Conservation (phyloP, 176 grass and related monocot genomes). For the Dactylis glomerata region DNA sequence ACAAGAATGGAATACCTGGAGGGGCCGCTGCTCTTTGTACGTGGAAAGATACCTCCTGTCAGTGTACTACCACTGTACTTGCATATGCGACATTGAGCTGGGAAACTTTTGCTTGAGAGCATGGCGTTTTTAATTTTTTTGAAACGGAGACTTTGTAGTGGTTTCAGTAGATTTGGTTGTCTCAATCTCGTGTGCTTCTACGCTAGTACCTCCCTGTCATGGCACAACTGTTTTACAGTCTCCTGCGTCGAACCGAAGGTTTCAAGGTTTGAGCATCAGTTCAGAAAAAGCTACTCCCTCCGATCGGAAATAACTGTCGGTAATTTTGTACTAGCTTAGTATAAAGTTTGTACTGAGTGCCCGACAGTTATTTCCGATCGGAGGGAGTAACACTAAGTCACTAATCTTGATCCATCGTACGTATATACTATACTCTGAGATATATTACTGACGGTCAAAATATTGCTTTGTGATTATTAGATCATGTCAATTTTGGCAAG, state of each 20-base stretch:
- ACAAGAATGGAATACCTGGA: slow-evolving; percentile 25
- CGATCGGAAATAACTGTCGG: too few relatives aligned
- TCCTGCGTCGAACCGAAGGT: background rate
- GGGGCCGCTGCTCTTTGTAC: background rate
- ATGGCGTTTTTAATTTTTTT: background rate
- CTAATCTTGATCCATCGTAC: too few relatives aligned
- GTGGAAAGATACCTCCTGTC: background rate
- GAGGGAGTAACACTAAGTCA: too few relatives aligned
- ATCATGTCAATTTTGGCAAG: too few relatives aligned
- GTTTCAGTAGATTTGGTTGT: background rate
- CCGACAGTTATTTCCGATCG: too few relatives aligned
- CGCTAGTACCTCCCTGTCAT: background rate
- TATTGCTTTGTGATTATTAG: too few relatives aligned
- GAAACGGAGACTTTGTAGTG: background rate
- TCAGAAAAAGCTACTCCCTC: too few relatives aligned
- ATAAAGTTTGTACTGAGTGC: too few relatives aligned
- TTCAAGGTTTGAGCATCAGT: background rate
- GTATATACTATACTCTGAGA: too few relatives aligned
- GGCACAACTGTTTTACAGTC: background rate
- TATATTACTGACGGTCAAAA: too few relatives aligned
- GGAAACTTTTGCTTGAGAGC: background rate
- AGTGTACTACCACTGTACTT: background rate
- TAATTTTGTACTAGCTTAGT: too few relatives aligned
- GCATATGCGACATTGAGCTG: background rate
- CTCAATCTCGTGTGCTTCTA: background rate